A percentile compares a stretch with the other conserved stretches of the same genome.
Conservation (phyloP, 1,284 basidiomycete genomes). For the Heterobasidion occidentale region DNA sequence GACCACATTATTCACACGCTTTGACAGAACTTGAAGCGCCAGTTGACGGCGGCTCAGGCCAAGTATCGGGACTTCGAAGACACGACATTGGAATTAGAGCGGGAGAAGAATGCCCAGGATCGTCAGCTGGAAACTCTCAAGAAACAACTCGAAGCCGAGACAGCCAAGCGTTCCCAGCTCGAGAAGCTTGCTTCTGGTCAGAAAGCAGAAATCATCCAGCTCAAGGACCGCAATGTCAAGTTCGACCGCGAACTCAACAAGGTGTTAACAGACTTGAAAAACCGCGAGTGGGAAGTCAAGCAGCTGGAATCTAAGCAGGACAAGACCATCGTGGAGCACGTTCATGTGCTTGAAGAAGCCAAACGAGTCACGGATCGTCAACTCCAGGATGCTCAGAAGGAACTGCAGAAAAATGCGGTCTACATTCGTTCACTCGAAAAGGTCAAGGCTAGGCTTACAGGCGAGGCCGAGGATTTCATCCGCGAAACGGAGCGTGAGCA, state of each 20-base stretch:
- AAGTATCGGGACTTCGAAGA: slow-evolving; percentile 87
- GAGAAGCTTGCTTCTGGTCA: slow-evolving; percentile 62
- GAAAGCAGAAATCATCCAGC: slow-evolving; percentile 59
- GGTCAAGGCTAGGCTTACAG: slow-evolving; percentile 66
- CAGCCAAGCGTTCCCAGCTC: slow-evolving; percentile 62
- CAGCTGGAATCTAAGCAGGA: slow-evolving; percentile 85
- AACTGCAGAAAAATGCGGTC: slow-evolving; percentile 64
- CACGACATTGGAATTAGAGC: slow-evolving; percentile 73
- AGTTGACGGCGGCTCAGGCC: slow-evolving; percentile 62
- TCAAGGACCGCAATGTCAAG: slow-evolving; percentile 68
- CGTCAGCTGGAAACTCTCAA: slow-evolving; percentile 64
- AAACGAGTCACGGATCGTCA: slow-evolving; percentile 95
- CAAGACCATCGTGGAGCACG: slow-evolving; percentile 98
- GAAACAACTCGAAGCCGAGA: slow-evolving; percentile 65
- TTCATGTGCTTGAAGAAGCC: slow-evolving; percentile 95
- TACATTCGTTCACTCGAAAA: slow-evolving; percentile 85
- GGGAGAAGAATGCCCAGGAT: slow-evolving; percentile 70
- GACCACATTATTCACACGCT: not conserved
- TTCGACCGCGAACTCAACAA: slow-evolving; percentile 79
- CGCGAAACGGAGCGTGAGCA: slow-evolving; percentile 74
- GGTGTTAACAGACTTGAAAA: slow-evolving; percentile 72
- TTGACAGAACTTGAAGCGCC: slow-evolving; percentile 64
- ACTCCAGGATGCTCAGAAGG: slow-evolving; percentile 73
- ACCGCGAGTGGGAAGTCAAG: slow-evolving; percentile 80
- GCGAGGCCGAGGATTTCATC: slow-evolving; percentile 81